phyloP scores from a whole-genome alignment of 495 filamentous ascomycete genomes.

The Pyronema domesticum region DNA sequence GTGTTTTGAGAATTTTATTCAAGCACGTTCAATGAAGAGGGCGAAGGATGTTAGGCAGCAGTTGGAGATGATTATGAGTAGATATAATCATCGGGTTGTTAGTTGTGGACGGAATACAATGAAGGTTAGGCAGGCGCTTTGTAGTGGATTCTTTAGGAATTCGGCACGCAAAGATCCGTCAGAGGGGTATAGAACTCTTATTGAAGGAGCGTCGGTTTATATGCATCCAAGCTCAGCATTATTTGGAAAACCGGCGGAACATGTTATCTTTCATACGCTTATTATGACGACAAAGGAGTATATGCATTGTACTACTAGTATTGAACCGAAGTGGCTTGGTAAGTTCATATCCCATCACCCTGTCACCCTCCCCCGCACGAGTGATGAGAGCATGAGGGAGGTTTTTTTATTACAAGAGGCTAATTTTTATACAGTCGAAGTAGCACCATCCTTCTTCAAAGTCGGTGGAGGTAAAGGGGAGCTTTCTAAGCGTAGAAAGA shows the following conservation, averaged over 20 bases:
- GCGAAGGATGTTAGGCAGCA: slow-evolving; percentile 87
- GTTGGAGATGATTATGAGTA: slow-evolving; percentile 77
- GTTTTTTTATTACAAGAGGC: slow-evolving; percentile 5
- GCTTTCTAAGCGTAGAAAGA: slow-evolving; percentile 79
- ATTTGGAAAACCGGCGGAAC: slow-evolving; percentile 89
- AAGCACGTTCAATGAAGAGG: slow-evolving; percentile 68
- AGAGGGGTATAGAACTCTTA: slow-evolving; percentile 91
- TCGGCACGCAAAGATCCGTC: slow-evolving; percentile 86
- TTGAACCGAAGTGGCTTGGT: slow-evolving; percentile 73
- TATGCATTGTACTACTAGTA: slow-evolving; percentile 80
- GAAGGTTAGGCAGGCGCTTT: slow-evolving; percentile 79
- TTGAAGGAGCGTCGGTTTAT: slow-evolving; percentile 86
- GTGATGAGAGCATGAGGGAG: no score
- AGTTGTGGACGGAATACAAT: slow-evolving; percentile 74
- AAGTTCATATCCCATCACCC: slow-evolving; percentile 10
- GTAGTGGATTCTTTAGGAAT: slow-evolving; percentile 89
- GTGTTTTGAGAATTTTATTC: slow-evolving; percentile 98
- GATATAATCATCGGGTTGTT: slow-evolving; percentile 62
- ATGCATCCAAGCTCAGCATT: slow-evolving; percentile 74
- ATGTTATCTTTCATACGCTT: slow-evolving; percentile 79
- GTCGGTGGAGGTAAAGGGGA: slow-evolving; percentile 68
- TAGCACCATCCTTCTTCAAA: slow-evolving; percentile 96
- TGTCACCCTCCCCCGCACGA: not conserved
- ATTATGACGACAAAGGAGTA: slow-evolving; percentile 93
- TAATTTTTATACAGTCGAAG: slow-evolving; percentile 41